Conservation (phyloP, 495 filamentous ascomycete species). For the Xylaria venustula region DNA sequence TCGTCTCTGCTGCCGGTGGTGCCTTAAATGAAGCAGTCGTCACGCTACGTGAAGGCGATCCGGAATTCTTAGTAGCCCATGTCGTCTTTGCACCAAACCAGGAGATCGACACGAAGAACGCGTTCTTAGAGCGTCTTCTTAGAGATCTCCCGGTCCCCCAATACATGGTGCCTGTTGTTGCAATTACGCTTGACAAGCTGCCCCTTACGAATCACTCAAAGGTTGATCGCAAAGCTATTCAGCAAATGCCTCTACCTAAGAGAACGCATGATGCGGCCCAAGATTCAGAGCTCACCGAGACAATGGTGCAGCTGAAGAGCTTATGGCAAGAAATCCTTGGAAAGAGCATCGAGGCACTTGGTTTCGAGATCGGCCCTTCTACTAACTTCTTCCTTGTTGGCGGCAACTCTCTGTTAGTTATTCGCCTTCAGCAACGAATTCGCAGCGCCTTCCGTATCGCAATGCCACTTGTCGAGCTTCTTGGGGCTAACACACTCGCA, state of each 20-base stretch:
- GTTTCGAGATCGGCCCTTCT: background rate
- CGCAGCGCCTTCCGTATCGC: conserved; percentile 7
- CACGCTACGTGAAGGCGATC: conserved; percentile 23
- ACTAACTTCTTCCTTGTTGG: conserved; percentile 38
- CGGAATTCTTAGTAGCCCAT: conserved; percentile 28
- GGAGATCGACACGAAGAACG: background rate
- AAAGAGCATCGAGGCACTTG: background rate
- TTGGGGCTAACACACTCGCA: conserved; percentile 25
- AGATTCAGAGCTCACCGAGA: conserved; percentile 1
- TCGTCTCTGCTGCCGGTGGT: conserved; percentile 15
- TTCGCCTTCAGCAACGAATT: conserved; percentile 27
- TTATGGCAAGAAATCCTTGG: conserved; percentile 15
- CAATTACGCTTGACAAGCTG: conserved; percentile 4
- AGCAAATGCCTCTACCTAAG: conserved; percentile 31
- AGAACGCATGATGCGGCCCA: background rate
- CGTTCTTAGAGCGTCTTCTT: conserved; percentile 2
- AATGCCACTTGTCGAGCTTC: conserved; percentile 21
- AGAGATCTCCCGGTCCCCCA: conserved; percentile 7
- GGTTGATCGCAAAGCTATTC: conserved; percentile 24
- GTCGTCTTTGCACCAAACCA: conserved; percentile 27
- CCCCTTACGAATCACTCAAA: conserved; percentile 2
- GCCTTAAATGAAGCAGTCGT: conserved; percentile 10
- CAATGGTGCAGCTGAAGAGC: background rate
- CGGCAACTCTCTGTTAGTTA: conserved; percentile 33
- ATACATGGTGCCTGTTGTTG: conserved; percentile 14